Evolutionary conservation across 2,329 filamentous ascomycete species (phyloP).

Genomic region (Calonectria multiphialidica): DNA sequence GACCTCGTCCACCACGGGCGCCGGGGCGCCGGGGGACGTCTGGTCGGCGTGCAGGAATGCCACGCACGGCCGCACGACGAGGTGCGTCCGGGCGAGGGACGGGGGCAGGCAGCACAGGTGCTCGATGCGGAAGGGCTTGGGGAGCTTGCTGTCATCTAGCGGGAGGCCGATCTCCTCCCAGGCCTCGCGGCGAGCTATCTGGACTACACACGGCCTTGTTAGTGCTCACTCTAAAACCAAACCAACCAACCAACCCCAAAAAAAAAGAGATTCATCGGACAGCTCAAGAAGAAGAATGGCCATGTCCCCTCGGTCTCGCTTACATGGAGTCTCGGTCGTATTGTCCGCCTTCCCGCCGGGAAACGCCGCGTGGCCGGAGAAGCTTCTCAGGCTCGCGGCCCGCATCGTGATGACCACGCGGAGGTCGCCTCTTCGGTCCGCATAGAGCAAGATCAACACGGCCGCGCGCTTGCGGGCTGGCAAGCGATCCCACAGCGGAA

Average conservation of each 20-base stretch:
- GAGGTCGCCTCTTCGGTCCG: constrained; percentile 84
- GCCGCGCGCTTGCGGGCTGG: constrained; percentile 80
- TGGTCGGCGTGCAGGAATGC: constrained; percentile 79
- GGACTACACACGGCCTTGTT: constrained; percentile 62
- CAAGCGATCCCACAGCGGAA: constrained; percentile 72
- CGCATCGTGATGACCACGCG: constrained; percentile 78
- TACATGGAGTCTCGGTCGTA: constrained; percentile 70
- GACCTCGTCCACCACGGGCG: constrained; percentile 71
- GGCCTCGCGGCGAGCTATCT: constrained; percentile 90
- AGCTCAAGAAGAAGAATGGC: not conserved
- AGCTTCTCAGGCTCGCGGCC: constrained; percentile 71
- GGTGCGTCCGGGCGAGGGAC: constrained; percentile 78
- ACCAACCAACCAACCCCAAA: not conserved
- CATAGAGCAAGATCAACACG: constrained; percentile 89
- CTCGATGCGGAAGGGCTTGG: constrained; percentile 84
- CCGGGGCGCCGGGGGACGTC: constrained; percentile 45
- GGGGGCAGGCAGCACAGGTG: constrained; percentile 88
- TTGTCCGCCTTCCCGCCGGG: constrained; percentile 81
- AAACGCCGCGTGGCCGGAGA: constrained; percentile 89
- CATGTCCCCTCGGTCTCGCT: constrained; percentile 29
- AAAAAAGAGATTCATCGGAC: not conserved
- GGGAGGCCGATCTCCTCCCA: constrained; percentile 94
- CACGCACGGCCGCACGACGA: constrained; percentile 81
- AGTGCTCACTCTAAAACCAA: not conserved
- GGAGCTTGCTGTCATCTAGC: constrained; percentile 75